Evolutionary conservation across 164 flowering plant genomes (phyloP), one percentile per base, ranked within the genome.

Genomic region (Berberis thunbergii): DNA sequence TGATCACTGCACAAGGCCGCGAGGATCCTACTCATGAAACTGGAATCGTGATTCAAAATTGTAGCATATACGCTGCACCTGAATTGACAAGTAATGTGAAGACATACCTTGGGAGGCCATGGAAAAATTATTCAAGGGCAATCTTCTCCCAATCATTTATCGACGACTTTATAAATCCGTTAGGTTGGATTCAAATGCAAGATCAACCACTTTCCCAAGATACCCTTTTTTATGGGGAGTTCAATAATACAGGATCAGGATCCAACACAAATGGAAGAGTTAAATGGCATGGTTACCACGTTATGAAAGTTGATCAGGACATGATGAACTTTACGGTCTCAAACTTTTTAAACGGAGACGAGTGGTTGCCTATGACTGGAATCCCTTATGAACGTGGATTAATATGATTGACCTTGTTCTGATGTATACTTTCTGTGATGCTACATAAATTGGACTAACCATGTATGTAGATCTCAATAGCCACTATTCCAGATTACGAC

Each of bases 1-100:
- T 80, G 78, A 73, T 84, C 70, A 81, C 85, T 0, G 85, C 88
- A 13, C 84, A 84, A 68, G 84, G 82, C 5, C 73, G 82, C 63
- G 77, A 67, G 40, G 82, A 80, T 70, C 77, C 84, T 6, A 72
- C 79, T 65, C 84, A 80, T 69, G 78, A 79, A 65, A 84, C 88
- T 0, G 85, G 84, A 26, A 76, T 80, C 38, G 68, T 71, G 7
- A 43, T 84, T n/a, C 81, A 81, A 45, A 74, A 76, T 52, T 78
- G 84, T 63, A 75, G 66, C 41, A 71, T 84, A 7, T 4, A 61
- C 63, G 81, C 80, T n/a, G 84, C 70, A 0, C 80, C 75, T 0
- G 69, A 80, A 61, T 45, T 44, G 7, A 2, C 0, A 7, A n/a
- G 40, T 8, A 70, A 70, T 12, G 64, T 66, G 59, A 52, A n/a